Base-by-base conservation (phyloP, 768 basidiomycete species). In the Tricholomella constricta region DNA sequence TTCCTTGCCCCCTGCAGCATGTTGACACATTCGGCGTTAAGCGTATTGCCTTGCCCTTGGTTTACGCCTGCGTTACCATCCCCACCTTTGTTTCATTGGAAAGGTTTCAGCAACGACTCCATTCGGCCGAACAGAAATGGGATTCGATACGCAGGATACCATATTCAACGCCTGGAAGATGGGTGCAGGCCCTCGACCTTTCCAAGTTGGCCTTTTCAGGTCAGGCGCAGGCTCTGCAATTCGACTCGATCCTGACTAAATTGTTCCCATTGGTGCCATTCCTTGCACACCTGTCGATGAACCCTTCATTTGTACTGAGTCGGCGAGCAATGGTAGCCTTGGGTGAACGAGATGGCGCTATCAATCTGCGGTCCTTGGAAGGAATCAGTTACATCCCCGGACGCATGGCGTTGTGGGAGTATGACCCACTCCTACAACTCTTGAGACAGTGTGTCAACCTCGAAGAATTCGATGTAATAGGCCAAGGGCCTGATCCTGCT, bases 101-200 rank as follows among this genome's bases (percentile, higher is more conserved):
- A 50, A 77, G 73, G 54, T 86, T 94, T 59, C 73, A 79, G n/a
- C 54, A 70, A n/a, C 74, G 72, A 20, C 77, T 95, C 1, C 71
- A 77, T 53, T 60, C 65, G 26, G 85, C 86, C 6, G 93, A 96
- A 56, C 78, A 82, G 59, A 81, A 79, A 63, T 96, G 94, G 94
- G 91, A 94, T 62, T 89, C 91, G 38, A 84, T 96, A 51, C 83
- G 90, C 46, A 81, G 94, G 45, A 92, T 90, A 58, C 90, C 90
- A 0, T 89, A 88, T 62, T 94, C 92, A 4, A 80, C 88, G 0
- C 94, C 94, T 1, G 94, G 94, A 25, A 79, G 94, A 64, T 95
- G 91, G 88, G 83, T 96, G 1, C 87, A 85, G 53, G 68, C 65
- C 9, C 75, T 97, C 20, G 88, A 96, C 67, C 71, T 97, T 6